A percentile compares a stretch with the other conserved stretches of the same genome.
These are phyloP conservation scores for Verbascum thapsus DNA, from an alignment of 257 asterid species.

Conservation along the genomic window DNA sequence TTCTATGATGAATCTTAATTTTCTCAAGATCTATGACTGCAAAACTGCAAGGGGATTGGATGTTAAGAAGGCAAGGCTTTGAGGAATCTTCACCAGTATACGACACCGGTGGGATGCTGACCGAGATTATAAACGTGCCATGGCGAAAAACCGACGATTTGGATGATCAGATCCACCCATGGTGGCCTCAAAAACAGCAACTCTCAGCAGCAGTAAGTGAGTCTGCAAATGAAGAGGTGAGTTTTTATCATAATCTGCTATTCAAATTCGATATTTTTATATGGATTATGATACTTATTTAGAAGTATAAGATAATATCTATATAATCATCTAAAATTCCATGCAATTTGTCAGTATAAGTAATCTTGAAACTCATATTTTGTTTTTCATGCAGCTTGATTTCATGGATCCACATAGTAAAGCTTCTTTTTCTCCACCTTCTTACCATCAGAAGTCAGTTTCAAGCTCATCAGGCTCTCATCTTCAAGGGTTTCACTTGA, in stretches of 20 bases:
- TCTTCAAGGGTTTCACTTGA: constrained; percentile 48
- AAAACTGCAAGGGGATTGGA: constrained; percentile 37
- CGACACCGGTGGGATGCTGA: constrained; percentile 52
- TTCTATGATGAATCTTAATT: no score
- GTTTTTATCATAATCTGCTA: constrained; percentile 8
- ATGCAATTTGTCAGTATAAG: neutral
- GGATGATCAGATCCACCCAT: constrained; percentile 60
- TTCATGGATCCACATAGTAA: constrained; percentile 44
- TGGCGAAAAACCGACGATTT: constrained; percentile 44
- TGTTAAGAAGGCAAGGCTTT: constrained; percentile 42
- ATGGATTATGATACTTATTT: no score
- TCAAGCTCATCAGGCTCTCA: constrained; percentile 31
- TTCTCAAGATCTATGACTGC: constrained; percentile 33
- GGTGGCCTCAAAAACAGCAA: constrained; percentile 50
- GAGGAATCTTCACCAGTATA: constrained; percentile 33
- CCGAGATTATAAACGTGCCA: constrained; percentile 49
- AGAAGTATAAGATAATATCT: no score
- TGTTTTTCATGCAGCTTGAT: constrained; percentile 48
- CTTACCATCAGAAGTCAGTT: constrained; percentile 34
- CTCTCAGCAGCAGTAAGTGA: constrained; percentile 33
- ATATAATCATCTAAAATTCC: constrained; percentile 8
- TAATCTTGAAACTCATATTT: neutral
- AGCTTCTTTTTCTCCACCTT: constrained; percentile 33
- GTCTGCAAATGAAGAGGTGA: constrained; percentile 45
- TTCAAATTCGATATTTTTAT: no score